phyloP scores from a whole-genome alignment of 1,284 basidiomycete species.

The Moniliophthora roreri region DNA sequence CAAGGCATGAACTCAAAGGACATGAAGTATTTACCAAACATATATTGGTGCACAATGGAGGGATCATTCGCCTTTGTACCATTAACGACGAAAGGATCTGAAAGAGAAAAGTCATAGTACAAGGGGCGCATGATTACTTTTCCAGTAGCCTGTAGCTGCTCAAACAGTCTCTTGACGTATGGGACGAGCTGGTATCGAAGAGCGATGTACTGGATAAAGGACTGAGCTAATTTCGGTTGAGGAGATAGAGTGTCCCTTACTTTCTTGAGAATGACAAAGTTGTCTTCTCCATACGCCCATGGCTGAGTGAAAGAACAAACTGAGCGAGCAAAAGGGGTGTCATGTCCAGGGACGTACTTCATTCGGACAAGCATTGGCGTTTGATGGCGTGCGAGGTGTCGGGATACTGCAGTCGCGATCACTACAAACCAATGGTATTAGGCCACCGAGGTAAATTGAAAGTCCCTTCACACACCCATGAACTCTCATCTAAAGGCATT shows the following conservation, averaged over 20 bases:
- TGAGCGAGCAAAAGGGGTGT: too few species aligned
- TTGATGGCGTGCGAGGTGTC: constrained; percentile 20
- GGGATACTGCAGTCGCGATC: constrained; percentile 31
- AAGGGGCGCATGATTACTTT: constrained; percentile 36
- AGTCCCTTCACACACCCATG: constrained; percentile 30
- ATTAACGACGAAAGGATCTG: constrained; percentile 29
- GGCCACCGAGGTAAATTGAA: not conserved
- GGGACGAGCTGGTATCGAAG: constrained; percentile 37
- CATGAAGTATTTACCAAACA: constrained; percentile 30
- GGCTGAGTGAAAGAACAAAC: constrained; percentile 27
- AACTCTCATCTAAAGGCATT: constrained; percentile 31
- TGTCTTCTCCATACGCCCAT: constrained; percentile 40
- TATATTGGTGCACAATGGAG: constrained; percentile 34
- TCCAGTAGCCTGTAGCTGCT: constrained; percentile 33
- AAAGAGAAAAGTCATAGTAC: constrained; percentile 36
- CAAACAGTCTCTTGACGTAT: constrained; percentile 36
- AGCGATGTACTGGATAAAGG: constrained; percentile 32
- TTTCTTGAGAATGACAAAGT: constrained; percentile 38
- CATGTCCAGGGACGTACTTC: constrained; percentile 25
- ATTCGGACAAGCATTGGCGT: constrained; percentile 38
- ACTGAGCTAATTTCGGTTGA: not conserved
- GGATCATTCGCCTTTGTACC: constrained; percentile 35
- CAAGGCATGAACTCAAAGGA: not conserved
- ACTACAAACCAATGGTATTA: constrained; percentile 18
- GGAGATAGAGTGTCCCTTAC: constrained; percentile 17